phyloP scores from a whole-genome alignment of 768 basidiomycete species.

The Hericium erinaceus region DNA sequence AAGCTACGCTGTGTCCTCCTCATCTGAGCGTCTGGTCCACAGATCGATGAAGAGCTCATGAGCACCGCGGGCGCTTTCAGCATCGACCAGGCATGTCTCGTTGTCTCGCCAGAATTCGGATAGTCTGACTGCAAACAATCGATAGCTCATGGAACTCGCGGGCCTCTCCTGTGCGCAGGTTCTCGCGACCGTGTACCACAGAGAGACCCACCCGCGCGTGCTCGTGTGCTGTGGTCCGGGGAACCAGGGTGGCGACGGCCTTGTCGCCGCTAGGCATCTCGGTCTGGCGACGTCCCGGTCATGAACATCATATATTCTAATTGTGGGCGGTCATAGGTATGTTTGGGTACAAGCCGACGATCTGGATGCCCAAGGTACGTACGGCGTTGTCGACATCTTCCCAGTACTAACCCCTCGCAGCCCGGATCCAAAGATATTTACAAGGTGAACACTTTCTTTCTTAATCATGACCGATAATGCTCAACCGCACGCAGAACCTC shows the following conservation, averaged over 20 bases:
- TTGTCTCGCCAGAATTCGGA: neutral
- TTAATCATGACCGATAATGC: neutral
- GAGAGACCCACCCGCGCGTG: conserved; percentile 61
- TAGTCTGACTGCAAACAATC: neutral
- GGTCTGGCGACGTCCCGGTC: conserved; percentile 30
- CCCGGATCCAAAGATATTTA: conserved; percentile 93
- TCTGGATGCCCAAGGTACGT: conserved; percentile 89
- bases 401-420: conserved; percentile 27
- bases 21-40: neutral
- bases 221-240: conserved; percentile 97
- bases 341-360: conserved; percentile 84
- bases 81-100: conserved; percentile 65
- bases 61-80: conserved; percentile 81
- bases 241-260: conserved; percentile 95
- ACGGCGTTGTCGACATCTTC: neutral
- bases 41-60: conserved; percentile 98
- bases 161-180: conserved; percentile 91
- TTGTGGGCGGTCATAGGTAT: conserved; percentile 41
- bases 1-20: neutral
- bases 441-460: conserved; percentile 34
- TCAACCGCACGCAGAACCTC: conserved; percentile 48
- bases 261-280: conserved; percentile 93
- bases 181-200: conserved; percentile 66
- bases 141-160: conserved; percentile 90
- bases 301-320: neutral